These are phyloP conservation scores for Sphagnum contortum DNA, from an alignment of 225 moss, liverwort and hornwort genomes.

Conservation along the genomic window DNA sequence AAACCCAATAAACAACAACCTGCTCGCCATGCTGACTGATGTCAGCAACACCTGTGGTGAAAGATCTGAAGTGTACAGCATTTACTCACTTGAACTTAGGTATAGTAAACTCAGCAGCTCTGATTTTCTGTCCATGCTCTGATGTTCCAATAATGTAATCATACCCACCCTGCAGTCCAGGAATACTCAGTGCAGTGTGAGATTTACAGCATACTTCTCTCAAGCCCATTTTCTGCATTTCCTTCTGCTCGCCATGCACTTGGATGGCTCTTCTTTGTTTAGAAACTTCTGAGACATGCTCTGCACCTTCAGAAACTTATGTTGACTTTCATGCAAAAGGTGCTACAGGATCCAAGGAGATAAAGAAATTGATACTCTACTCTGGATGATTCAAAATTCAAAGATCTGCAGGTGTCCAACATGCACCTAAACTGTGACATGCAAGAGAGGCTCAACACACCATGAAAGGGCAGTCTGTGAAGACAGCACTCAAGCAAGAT, in stretches of 20 bases:
- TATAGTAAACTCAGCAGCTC: slow-evolving; percentile 49
- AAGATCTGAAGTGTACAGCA: background rate
- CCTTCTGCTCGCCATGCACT: too few species aligned
- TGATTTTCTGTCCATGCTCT: slow-evolving; percentile 78
- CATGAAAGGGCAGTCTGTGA: slow-evolving; percentile 66
- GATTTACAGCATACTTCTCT: too few species aligned
- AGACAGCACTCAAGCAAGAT: slow-evolving; percentile 59
- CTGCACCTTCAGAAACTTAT: too few species aligned
- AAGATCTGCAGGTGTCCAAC: too few species aligned
- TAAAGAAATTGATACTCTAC: background rate
- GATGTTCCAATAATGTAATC: slow-evolving; percentile 91
- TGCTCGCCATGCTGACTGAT: background rate
- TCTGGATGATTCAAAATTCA: too few species aligned
- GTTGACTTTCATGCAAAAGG: too few species aligned
- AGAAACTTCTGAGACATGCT: too few species aligned
- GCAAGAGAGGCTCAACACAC: slow-evolving; percentile 15
- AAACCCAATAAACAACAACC: slow-evolving; percentile 1
- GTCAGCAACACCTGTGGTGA: background rate
- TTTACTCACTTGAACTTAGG: slow-evolving; percentile 64
- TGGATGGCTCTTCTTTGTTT: too few species aligned
- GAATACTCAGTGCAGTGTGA: too few species aligned
- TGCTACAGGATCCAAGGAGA: too few species aligned
- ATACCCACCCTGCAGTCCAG: slow-evolving; percentile 58
- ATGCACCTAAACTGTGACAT: too few species aligned
- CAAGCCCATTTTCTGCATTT: background rate